These are phyloP conservation scores for Geotrichum citri-aurantii DNA, from an alignment of 1,139 yeast genomes.

Conservation along the genomic window DNA sequence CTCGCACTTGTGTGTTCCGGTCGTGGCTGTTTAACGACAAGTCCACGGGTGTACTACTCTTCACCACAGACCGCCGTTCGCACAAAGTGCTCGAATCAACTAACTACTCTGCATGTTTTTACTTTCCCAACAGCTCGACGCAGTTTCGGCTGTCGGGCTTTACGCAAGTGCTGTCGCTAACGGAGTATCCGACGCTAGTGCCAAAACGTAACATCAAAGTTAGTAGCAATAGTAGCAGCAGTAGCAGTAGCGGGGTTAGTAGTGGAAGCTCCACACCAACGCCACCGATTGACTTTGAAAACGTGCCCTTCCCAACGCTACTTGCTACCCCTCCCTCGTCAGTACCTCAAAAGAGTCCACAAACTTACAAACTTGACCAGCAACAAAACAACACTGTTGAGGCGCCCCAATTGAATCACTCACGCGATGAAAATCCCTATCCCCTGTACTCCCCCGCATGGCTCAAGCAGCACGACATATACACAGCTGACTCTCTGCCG, in stretches of 20 bases:
- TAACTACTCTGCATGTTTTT: slow-evolving; percentile 69
- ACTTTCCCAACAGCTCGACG: slow-evolving; percentile 53
- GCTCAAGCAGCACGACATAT: slow-evolving; percentile 43
- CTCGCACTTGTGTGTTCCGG: slow-evolving; percentile 64
- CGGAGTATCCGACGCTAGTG: slow-evolving; percentile 9
- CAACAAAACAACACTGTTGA: background rate
- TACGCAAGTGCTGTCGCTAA: slow-evolving; percentile 41
- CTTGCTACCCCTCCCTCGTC: background rate
- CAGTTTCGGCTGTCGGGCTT: slow-evolving; percentile 71
- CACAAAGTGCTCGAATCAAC: slow-evolving; percentile 42
- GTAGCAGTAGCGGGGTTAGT: background rate
- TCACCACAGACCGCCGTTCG: slow-evolving; percentile 70
- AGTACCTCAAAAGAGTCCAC: slow-evolving; percentile 1
- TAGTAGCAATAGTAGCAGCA: slow-evolving; percentile 5
- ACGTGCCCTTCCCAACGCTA: background rate
- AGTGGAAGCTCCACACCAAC: background rate
- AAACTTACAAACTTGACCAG: no score
- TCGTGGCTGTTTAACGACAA: slow-evolving; percentile 71
- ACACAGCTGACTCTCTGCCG: slow-evolving; percentile 47
- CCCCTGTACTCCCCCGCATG: slow-evolving; percentile 35
- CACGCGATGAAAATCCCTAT: background rate
- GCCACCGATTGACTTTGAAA: background rate
- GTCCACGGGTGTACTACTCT: slow-evolving; percentile 59
- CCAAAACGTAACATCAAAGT: slow-evolving; percentile 5
- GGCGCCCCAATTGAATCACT: background rate